Evolutionary conservation across 495 filamentous ascomycete genomes (phyloP), one percentile per base, ranked within the genome.

Genomic region (Mytilinidion resinicola): DNA sequence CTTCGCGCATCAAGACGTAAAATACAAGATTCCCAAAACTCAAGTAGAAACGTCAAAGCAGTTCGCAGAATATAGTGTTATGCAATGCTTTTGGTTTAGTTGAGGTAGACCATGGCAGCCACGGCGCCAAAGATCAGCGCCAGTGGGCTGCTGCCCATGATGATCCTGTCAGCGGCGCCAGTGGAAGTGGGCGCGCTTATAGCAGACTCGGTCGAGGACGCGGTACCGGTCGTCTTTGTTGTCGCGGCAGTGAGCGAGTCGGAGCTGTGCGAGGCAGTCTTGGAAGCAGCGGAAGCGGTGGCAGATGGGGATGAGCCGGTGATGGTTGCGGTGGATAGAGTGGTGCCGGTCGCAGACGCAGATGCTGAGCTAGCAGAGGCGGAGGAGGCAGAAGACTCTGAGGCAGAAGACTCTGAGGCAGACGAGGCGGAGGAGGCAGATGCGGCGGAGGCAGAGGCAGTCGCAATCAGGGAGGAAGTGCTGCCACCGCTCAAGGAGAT

Each of bases 71-170:
- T 14, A 53, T 10, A 38, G 3, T 19, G 12, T 9, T 43, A 30
- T 30, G 25, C 25, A 30, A 30, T 30, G 25, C 25, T 30, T 30
- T 44, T 21, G 46, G 36, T 46, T 59, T 65, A 60, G 62, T 65
- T 65, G 43, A 73, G 60, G 59, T 68, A 73, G 42, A 65, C 66
- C 59, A 72, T 60, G 0, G 69, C 72, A 33, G 66, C 71, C n/a
- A 69, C 67, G 20, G 61, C 69, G 36, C 71, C 65, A 51, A 73
- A 53, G 39, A 71, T 55, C 21, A 75, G 61, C 30, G 70, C 65
- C 44, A 75, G 33, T 15, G 67, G 60, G 63, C 69, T 69, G 51
- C 61, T 42, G 37, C 59, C 65, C 36, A 65, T 46, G 20, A 55
- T 42, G 25, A 30, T 30, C 25, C 25, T 30, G 14, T 61, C 50